Base-by-base conservation (phyloP, 1,284 basidiomycete genomes). In the Papiliotrema terrestris region DNA sequence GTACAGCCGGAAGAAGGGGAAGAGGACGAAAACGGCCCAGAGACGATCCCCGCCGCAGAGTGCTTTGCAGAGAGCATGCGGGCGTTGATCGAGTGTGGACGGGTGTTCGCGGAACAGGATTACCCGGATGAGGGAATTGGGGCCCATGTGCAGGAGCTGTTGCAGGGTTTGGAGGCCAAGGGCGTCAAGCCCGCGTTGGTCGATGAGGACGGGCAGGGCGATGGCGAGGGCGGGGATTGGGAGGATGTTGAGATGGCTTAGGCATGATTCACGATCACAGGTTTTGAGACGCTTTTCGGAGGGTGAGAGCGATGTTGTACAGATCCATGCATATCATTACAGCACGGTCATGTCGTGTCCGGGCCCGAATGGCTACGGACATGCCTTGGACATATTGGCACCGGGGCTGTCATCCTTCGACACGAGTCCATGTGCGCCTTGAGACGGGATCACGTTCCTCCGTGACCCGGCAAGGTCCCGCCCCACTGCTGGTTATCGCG, bases 51-150 rank as follows among this genome's bases (percentile, higher is more conserved):
- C 5, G 88, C 86, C 82, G 82, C 86, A 68, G 91, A 94, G 60
- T 84, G 93, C 55, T 88, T 85, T 32, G 83, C 83, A 57, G 91
- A 94, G 71, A 79, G 88, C 0, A 80, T 88, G 61, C 85, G 92
- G 68, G 89, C 87, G 69, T 76, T 95, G 55, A 86, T 91, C 64
- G 90, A 87, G 15, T 92, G 89, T 75, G 83, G 61, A 0, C 72
- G 92, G 87, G 74, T 93, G 26, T 87, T 91, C 64, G 74, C 79
- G 35, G 84, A 83, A 46, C 84, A 90, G 65, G 82, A 84, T 23
- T 84, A 91, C 69, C 82, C 86, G 1, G 91, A 95, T 69, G 78
- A 80, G 55, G 89, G 88, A n/a, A 78, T 95, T 52, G 80, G 91
- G 1, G 83, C 84, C 50, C 93, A 95, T 71, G 83, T 83, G 15